phyloP scores from a whole-genome alignment of 371 early-diverging fungal genomes.

The Rhizomucor pusillus region DNA sequence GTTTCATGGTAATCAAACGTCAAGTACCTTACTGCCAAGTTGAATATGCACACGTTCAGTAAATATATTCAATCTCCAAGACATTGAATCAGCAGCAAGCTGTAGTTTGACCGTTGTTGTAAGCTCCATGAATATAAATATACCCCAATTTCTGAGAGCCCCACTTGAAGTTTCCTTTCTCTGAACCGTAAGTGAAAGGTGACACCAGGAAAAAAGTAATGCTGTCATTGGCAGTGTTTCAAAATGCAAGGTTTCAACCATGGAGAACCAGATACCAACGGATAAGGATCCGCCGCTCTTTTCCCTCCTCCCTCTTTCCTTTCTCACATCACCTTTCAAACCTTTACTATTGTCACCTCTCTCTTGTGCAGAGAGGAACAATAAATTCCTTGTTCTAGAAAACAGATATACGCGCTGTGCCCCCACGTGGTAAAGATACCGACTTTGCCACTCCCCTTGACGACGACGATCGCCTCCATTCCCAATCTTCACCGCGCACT shows the following conservation, averaged over 20 bases:
- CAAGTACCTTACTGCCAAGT: no score
- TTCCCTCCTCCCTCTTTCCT: background rate
- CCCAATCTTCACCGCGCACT: background rate
- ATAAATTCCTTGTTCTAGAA: background rate
- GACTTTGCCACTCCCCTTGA: background rate
- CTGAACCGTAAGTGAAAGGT: conserved; percentile 5
- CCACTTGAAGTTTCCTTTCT: no score
- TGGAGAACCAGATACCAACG: background rate
- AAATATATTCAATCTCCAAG: no score
- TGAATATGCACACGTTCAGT: no score
- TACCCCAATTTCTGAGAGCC: no score
- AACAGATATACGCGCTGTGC: background rate
- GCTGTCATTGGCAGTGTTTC: conserved; percentile 14
- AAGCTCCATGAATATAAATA: no score
- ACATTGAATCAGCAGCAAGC: no score
- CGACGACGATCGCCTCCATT: background rate
- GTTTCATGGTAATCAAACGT: no score
- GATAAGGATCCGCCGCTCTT: background rate
- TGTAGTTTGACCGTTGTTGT: no score
- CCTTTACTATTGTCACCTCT: background rate
- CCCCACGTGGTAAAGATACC: background rate
- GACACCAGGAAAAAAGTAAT: conserved; percentile 8
- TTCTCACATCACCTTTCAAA: background rate
- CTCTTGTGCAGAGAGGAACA: background rate
- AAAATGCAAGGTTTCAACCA: conserved; percentile 8